These are phyloP conservation scores for Grigorovia yakushimaensis DNA, from an alignment of 805 yeast species.

Conservation along the genomic window DNA sequence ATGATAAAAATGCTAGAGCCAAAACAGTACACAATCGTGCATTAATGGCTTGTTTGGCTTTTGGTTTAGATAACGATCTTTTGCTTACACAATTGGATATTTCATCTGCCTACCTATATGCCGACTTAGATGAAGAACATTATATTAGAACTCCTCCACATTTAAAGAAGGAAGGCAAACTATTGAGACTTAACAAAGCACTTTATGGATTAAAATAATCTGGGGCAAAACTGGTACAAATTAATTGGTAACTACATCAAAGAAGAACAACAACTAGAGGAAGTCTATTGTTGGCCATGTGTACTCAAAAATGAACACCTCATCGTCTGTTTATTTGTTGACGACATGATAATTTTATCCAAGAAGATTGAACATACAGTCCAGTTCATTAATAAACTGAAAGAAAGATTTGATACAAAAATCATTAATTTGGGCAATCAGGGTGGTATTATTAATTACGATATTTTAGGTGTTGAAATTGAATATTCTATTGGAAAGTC, in stretches of 20 bases:
- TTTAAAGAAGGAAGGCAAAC: slow-evolving; percentile 1
- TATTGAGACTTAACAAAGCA: slow-evolving; percentile 4
- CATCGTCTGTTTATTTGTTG: slow-evolving; percentile 6
- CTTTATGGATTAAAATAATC: slow-evolving; percentile 4
- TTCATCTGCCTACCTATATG: slow-evolving; percentile 1
- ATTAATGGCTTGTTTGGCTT: slow-evolving; percentile 7
- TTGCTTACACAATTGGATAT: slow-evolving; percentile 7
- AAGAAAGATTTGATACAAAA: slow-evolving; percentile 6
- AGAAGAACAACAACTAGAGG: background rate
- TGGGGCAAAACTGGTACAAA: slow-evolving; percentile 4
- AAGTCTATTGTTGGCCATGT: slow-evolving; percentile 8
- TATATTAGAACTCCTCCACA: slow-evolving; percentile 5
- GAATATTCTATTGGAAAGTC: background rate
- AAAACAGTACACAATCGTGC: slow-evolving; percentile 10
- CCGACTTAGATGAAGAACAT: background rate
- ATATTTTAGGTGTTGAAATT: background rate
- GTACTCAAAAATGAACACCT: slow-evolving; percentile 1
- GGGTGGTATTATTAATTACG: background rate
- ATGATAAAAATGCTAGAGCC: too few species aligned
- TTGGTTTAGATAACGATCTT: slow-evolving; percentile 3
- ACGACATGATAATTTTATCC: slow-evolving; percentile 6
- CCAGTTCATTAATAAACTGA: background rate
- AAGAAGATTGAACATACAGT: slow-evolving; percentile 7
- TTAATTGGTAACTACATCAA: background rate
- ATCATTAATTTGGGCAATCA: slow-evolving; percentile 5